These are phyloP conservation scores for Fusarium sp. DNA, from an alignment of 2,329 filamentous ascomycete genomes.

Conservation along the genomic window DNA sequence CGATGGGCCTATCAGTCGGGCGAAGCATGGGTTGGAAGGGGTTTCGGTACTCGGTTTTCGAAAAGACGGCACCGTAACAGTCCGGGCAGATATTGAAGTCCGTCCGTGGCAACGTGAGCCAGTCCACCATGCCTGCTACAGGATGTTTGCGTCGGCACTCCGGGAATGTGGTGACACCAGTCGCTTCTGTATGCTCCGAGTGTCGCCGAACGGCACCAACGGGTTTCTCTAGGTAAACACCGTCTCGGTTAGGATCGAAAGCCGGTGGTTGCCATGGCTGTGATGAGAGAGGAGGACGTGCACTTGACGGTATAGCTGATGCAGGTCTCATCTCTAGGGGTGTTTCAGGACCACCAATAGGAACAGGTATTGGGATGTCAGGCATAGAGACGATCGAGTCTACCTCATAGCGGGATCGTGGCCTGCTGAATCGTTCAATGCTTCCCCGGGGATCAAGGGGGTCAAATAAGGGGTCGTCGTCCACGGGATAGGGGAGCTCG, in stretches of 20 bases:
- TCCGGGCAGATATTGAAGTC: constrained; percentile 85
- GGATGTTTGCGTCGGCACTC: constrained; percentile 76
- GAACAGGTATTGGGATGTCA: constrained; percentile 41
- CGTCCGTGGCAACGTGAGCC: constrained; percentile 80
- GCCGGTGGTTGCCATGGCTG: constrained; percentile 60
- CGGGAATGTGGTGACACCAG: constrained; percentile 63
- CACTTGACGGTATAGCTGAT: constrained; percentile 43
- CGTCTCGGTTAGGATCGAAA: constrained; percentile 57
- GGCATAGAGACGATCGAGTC: constrained; percentile 42
- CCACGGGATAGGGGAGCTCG: constrained; percentile 55
- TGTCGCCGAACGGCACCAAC: constrained; percentile 64
- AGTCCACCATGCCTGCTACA: constrained; percentile 76
- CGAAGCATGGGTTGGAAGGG: constrained; percentile 72
- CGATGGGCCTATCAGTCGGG: constrained; percentile 67
- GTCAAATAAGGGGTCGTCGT: constrained; percentile 46
- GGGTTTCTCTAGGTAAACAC: constrained; percentile 52
- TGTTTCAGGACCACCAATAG: constrained; percentile 36
- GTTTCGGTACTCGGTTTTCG: constrained; percentile 73
- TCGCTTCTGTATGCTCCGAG: constrained; percentile 57
- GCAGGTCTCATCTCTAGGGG: constrained; percentile 39
- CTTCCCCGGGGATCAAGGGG: constrained; percentile 40
- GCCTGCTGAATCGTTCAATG: constrained; percentile 30
- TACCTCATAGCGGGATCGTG: constrained; percentile 36
- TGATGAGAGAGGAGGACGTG: constrained; percentile 34
- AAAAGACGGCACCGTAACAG: constrained; percentile 80